Evolutionary conservation across 2,329 filamentous ascomycete species (phyloP), one percentile per base, ranked within the genome.

Genomic region (Trichoderma semiorbis): DNA sequence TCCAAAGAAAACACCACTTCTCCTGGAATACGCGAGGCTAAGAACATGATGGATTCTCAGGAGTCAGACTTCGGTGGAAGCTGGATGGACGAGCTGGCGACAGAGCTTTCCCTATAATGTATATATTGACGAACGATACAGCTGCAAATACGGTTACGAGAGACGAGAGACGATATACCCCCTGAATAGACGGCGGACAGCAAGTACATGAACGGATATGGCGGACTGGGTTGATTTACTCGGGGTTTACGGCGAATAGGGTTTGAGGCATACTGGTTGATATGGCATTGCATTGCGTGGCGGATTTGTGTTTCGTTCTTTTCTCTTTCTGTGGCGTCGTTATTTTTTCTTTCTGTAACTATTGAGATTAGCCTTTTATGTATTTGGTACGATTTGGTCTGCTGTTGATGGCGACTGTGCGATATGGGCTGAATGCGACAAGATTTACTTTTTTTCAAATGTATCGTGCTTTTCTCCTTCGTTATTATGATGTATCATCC

Each of bases 41-140:
- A 47, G 30, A 55, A 50, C 62, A 69, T 55, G 1, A 57, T 71
- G 43, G 77, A 75, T 12, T 83, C 81, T 11, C 81, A 82, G 69
- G 81, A 83, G 75, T 77, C 81, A 1, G 80, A 81, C 28, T 83
- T 82, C 21, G 81, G 81, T 7, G 81, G 81, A 3, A 80, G 76
- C 12, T 83, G 81, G 81, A 74, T 82, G 5, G 81, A 83, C 30
- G 80, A 83, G 21, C 73, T 80, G n/a, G 79, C 77, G 1, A 70
- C 77, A 6, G 80, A 82, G 30, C 63, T 81, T 43, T 32, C 70
- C n/a, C 34, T 75, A 47, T 77, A 66, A 76, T 50, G 62, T 18
- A 63, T 47, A 43, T 47, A 26, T 34, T 50, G 28, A 66, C 39
- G 11, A 3, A 36, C 2, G 3, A 24, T 21, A 16, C 30, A 55